Conservation (phyloP, 768 basidiomycete species). For the Leccinum rimulosum region DNA sequence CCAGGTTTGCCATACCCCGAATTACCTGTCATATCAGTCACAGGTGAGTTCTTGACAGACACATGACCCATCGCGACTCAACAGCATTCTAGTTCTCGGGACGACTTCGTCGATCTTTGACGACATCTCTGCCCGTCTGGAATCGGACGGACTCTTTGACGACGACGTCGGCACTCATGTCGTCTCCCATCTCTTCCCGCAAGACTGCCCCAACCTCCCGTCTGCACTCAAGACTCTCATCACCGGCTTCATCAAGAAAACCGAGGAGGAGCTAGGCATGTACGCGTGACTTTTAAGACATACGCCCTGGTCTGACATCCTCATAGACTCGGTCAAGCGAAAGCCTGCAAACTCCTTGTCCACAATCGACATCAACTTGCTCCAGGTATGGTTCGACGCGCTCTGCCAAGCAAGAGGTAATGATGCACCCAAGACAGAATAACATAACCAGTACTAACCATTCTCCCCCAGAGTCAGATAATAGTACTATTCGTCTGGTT, state of each 20-base stretch:
- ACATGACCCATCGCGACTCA: constrained; percentile 4
- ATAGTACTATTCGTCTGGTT: constrained; percentile 41
- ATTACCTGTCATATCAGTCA: constrained; percentile 56
- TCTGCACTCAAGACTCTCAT: constrained; percentile 56
- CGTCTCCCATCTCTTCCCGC: constrained; percentile 53
- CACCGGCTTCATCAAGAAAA: constrained; percentile 46
- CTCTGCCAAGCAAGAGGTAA: constrained; percentile 39
- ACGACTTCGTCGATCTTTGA: constrained; percentile 47
- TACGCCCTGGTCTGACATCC: neutral
- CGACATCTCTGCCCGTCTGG: constrained; percentile 39
- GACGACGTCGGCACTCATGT: constrained; percentile 21
- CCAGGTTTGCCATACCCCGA: constrained; percentile 60
- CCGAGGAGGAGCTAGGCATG: constrained; percentile 30
- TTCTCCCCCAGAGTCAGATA: constrained; percentile 11
- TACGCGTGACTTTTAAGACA: constrained; percentile 13
- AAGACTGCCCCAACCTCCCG: constrained; percentile 52
- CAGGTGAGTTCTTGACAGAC: constrained; percentile 38
- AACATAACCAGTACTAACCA: neutral
- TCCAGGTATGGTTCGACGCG: constrained; percentile 59
- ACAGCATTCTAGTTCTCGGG: constrained; percentile 37
- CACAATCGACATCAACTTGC: constrained; percentile 56
- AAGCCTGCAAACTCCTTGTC: constrained; percentile 52
- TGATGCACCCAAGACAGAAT: constrained; percentile 9
- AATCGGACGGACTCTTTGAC: constrained; percentile 27
- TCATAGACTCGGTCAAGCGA: constrained; percentile 39